Percentiles rank a stretch among this genome's conserved stretches.
Evolutionary conservation across 257 asterid species (phyloP).

Genomic region (Nemophila menziesii): DNA sequence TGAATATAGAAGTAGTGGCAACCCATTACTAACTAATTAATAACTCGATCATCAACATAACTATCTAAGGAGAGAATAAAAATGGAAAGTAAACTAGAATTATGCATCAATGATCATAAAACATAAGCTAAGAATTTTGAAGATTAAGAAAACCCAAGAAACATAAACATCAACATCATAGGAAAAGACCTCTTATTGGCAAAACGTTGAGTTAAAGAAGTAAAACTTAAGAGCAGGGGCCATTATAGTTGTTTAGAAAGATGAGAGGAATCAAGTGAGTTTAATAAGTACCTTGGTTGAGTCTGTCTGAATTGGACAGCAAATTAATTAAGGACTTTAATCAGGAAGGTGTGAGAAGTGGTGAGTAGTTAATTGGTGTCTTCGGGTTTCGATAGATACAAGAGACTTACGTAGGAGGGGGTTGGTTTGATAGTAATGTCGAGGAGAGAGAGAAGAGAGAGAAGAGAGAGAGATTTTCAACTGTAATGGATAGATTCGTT

Average conservation of each 20-base stretch:
- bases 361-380: background rate
- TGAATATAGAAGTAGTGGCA: too few species aligned
- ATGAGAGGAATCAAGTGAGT: background rate
- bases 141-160: background rate
- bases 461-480: background rate
- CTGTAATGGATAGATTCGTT: background rate
- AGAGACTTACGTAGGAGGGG: background rate
- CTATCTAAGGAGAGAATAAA: background rate
- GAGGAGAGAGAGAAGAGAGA: slow-evolving; percentile 1
- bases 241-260: background rate
- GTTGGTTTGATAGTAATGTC: too few species aligned
- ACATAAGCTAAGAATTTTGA: background rate
- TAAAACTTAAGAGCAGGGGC: background rate
- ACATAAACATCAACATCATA: slow-evolving; percentile 2
- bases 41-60: slow-evolving; percentile 1
- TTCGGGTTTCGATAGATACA: background rate
- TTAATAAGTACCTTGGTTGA: background rate
- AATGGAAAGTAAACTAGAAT: background rate
- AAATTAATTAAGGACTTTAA: background rate
- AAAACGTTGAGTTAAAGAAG: background rate
- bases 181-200: background rate
- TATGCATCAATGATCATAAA: background rate
- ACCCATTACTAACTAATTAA: too few species aligned
- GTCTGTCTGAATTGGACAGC: background rate
- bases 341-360: background rate